Evolutionary conservation across 257 asterid species (phyloP).

Genomic region (Avicennia marina): DNA sequence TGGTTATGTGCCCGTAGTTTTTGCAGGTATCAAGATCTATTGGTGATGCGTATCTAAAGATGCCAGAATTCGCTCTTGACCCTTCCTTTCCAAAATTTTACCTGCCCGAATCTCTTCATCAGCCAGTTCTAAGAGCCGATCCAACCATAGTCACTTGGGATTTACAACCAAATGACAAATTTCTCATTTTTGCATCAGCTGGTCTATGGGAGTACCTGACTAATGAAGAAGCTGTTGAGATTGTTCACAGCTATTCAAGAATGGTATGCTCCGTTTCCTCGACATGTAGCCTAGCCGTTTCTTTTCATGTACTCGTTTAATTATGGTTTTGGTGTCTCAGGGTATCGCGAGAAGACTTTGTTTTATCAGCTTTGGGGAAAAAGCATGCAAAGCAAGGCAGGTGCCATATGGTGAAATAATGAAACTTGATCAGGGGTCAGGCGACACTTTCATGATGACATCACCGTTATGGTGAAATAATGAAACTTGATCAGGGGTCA

Average conservation of each 20-base stretch:
- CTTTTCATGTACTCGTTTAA: no score
- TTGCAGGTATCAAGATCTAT: conserved; percentile 66
- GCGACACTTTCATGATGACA: conserved; percentile 63
- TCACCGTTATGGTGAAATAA: conserved; percentile 51
- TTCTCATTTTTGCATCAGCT: conserved; percentile 69
- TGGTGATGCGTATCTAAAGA: conserved; percentile 77
- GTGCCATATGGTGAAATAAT: conserved; percentile 47
- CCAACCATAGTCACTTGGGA: conserved; percentile 43
- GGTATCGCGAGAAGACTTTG: conserved; percentile 73
- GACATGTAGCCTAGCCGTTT: no score
- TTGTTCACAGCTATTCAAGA: conserved; percentile 58
- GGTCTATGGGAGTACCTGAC: conserved; percentile 76
- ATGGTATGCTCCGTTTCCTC: conserved; percentile 23
- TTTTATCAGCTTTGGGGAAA: conserved; percentile 43
- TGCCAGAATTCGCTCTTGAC: conserved; percentile 49
- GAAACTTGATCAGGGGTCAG: conserved; percentile 39
- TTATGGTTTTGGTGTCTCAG: conserved; percentile 24
- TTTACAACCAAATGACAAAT: conserved; percentile 42
- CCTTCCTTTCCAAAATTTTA: conserved; percentile 38
- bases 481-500: conserved; percentile 35
- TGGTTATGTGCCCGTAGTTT: no score
- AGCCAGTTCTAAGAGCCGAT: conserved; percentile 59
- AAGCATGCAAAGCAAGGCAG: conserved; percentile 32
- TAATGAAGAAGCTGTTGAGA: conserved; percentile 64
- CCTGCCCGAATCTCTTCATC: conserved; percentile 41